Base-by-base conservation (phyloP, 345 rosid species). In the Corchorus olitorius region DNA sequence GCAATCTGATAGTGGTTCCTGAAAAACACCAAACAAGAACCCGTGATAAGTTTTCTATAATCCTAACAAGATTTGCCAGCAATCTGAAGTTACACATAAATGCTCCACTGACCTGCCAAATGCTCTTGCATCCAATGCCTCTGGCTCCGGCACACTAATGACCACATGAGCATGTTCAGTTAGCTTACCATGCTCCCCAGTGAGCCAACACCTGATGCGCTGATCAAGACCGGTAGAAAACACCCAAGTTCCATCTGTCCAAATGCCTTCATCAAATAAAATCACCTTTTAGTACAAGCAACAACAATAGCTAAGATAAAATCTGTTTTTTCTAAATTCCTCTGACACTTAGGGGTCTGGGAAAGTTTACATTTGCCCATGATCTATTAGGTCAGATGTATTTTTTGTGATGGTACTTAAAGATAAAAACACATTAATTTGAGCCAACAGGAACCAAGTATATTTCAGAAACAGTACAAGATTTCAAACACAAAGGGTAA, bases 211-310 rank as follows among this genome's bases (percentile, higher is more conserved):
- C 75, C 97, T 81, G 67, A 96, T 81, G 8, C 99, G 95, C 84
- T 93, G 98, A 88, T 96, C 99, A 82, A 96, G 98, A 72, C 99
- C 97, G n/a, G 97, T 85, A 3, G 97, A 93, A 75, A 96, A 92
- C 54, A 93, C 89, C 97, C 97, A 93, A n/a, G 68, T 85, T 55
- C 85, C 87, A 67, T 93, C 97, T 45, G 97, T 92, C 98, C 99
- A 93, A 82, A 93, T 84, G 34, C 98, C 99, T 96, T 81, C 64
- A 81, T 46, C 34, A 65, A 60, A 81, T 74, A 61, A 48, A 75
- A 60, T 68, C 65, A 53, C 79, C 75, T 63, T 73, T 81, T 68
- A 77, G 72, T 56, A 16, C 73, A 59, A 54, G 59, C 10, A 69
- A 33, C 39, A 67, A 61, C 58, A 58, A 35, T 39, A 37, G 39